These are phyloP conservation scores for Penicillium egyptiacum DNA, from an alignment of 495 filamentous ascomycete species.

Conservation along the genomic window DNA sequence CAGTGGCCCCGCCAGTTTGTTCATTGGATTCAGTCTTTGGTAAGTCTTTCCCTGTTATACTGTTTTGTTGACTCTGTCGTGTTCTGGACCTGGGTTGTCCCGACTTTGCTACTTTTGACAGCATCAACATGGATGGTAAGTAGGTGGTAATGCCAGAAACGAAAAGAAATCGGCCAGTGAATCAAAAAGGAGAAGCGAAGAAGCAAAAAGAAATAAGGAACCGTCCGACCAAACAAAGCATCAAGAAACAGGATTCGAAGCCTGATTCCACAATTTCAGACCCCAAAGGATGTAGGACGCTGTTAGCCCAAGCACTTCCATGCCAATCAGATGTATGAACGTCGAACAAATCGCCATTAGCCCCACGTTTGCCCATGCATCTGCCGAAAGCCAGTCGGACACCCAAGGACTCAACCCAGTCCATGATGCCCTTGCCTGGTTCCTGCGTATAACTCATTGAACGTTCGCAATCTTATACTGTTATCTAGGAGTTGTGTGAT, in stretches of 20 bases:
- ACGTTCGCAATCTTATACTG: constrained; percentile 32
- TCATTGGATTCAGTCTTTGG: constrained; percentile 63
- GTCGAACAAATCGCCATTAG: constrained; percentile 8
- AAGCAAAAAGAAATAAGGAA: constrained; percentile 1
- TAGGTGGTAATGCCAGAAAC: neutral
- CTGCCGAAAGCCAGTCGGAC: constrained; percentile 7
- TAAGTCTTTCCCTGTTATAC: constrained; percentile 22
- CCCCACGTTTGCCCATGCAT: constrained; percentile 1
- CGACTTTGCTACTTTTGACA: neutral
- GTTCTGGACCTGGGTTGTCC: constrained; percentile 12
- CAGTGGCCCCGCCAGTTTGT: constrained; percentile 73
- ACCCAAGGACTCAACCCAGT: constrained; percentile 13
- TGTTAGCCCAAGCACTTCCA: constrained; percentile 8
- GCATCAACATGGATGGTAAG: neutral
- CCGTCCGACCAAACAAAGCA: neutral
- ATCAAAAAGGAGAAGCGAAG: neutral
- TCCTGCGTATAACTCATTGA: constrained; percentile 1
- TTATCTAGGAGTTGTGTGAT: constrained; percentile 63
- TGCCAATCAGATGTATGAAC: constrained; percentile 2
- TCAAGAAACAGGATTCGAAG: neutral
- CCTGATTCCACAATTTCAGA: neutral
- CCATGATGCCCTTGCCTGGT: constrained; percentile 4
- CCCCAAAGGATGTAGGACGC: constrained; percentile 8
- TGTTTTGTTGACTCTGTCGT: neutral
- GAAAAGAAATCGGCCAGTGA: neutral